Evolutionary conservation across 2,329 filamentous ascomycete species (phyloP).

Genomic region (Colletotrichum sp.): DNA sequence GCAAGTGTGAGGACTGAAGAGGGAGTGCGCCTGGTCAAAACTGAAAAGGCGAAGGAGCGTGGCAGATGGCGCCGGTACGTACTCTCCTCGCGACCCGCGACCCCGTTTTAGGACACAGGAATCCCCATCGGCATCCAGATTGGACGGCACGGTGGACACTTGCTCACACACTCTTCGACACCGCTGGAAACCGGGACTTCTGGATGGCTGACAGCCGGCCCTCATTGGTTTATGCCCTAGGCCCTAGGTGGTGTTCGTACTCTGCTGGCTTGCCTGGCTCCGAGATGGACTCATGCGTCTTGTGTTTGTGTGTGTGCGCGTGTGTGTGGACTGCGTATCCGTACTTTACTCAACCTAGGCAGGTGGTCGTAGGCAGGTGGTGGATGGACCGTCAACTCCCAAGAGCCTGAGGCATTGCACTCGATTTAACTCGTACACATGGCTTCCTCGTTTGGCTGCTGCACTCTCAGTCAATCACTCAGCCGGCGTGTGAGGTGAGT

Average conservation of each 20-base stretch:
- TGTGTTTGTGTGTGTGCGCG: not conserved
- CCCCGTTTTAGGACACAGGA: conserved; percentile 5
- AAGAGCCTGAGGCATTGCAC: not conserved
- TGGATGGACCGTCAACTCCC: not conserved
- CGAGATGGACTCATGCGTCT: not conserved
- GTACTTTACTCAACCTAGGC: not conserved
- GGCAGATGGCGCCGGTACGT: not conserved
- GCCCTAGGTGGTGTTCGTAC: not conserved
- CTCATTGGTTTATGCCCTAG: not conserved
- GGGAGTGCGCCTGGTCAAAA: not conserved
- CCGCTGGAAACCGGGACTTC: not conserved
- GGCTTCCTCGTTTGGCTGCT: not conserved
- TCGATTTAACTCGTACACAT: not conserved
- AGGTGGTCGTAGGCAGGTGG: not conserved
- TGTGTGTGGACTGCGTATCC: not conserved
- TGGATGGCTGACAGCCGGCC: not conserved
- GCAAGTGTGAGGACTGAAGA: not conserved
- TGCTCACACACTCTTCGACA: not conserved
- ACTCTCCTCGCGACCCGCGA: not conserved
- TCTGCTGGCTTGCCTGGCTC: not conserved
- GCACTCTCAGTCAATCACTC: not conserved
- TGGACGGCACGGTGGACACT: conserved; percentile 3
- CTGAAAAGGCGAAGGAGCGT: not conserved
- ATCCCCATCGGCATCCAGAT: not conserved
- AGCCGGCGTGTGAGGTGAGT: not conserved